Percentiles rank a stretch among this genome's conserved stretches.
phyloP scores from a whole-genome alignment of 768 basidiomycete genomes.

The Phallus indusiatus region DNA sequence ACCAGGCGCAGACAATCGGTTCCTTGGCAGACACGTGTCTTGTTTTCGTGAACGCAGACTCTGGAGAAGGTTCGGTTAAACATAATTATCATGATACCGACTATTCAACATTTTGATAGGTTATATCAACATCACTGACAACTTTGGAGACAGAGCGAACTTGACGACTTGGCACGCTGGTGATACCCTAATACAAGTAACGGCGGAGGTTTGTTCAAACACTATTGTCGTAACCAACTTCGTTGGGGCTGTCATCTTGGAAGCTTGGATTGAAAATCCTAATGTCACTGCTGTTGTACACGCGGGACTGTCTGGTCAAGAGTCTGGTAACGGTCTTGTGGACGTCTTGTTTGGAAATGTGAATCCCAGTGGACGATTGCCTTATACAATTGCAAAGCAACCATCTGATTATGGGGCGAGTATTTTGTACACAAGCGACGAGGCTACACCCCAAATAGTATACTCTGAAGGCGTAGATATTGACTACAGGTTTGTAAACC shows the following conservation, averaged over 20 bases:
- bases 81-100: not conserved
- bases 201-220: slow-evolving; percentile 42
- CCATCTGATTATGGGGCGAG: slow-evolving; percentile 49
- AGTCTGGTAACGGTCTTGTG: slow-evolving; percentile 61
- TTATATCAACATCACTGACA: slow-evolving; percentile 52
- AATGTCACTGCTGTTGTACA: slow-evolving; percentile 34
- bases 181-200: slow-evolving; percentile 57
- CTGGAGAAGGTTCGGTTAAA: slow-evolving; percentile 51
- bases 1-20: slow-evolving; percentile 18
- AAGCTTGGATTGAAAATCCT: slow-evolving; percentile 66
- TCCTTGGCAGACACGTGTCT: slow-evolving; percentile 52
- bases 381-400: slow-evolving; percentile 68
- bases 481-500: slow-evolving; percentile 19
- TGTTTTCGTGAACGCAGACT: slow-evolving; percentile 77
- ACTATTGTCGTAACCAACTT: slow-evolving; percentile 75
- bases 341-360: slow-evolving; percentile 63
- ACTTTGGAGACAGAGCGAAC: slow-evolving; percentile 45
- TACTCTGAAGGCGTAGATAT: slow-evolving; percentile 42
- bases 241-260: slow-evolving; percentile 60
- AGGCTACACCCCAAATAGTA: slow-evolving; percentile 39
- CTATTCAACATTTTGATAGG: slow-evolving; percentile 8
- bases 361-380: slow-evolving; percentile 60
- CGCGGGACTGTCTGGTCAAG: slow-evolving; percentile 58
- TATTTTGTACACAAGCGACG: slow-evolving; percentile 26
- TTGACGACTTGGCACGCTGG: slow-evolving; percentile 43